Conservation (phyloP, 2,329 filamentous ascomycete genomes). For the Aspergillus sp. region DNA sequence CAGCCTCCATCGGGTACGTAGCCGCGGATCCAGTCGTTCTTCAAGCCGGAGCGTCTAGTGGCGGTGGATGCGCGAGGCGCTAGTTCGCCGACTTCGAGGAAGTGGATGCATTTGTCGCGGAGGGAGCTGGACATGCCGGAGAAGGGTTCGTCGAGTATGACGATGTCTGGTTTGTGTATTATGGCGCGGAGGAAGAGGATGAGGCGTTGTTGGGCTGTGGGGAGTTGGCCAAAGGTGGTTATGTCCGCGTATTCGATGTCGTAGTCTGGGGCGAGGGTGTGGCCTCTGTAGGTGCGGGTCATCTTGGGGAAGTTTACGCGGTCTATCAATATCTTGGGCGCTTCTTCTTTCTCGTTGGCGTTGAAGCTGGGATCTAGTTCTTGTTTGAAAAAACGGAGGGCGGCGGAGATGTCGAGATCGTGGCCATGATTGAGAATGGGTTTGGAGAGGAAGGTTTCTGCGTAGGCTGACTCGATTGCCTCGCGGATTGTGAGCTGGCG, state of each 20-base stretch:
- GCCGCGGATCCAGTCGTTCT: constrained; percentile 15
- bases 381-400: constrained; percentile 72
- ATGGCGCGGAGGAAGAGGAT: constrained; percentile 80
- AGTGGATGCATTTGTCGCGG: constrained; percentile 82
- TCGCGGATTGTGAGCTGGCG: constrained; percentile 70
- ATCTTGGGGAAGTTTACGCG: constrained; percentile 22
- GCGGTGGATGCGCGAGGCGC: constrained; percentile 17
- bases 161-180: constrained; percentile 75
- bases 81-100: constrained; percentile 66
- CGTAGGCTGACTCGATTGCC: constrained; percentile 82
- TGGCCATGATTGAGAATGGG: constrained; percentile 63
- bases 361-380: constrained; percentile 66
- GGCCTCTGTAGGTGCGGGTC: not conserved
- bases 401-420: constrained; percentile 63
- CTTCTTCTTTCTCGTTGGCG: constrained; percentile 17
- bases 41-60: constrained; percentile 10
- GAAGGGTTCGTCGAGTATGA: constrained; percentile 85
- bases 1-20: not conserved
- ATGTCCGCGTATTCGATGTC: constrained; percentile 69
- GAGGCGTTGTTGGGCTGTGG: constrained; percentile 65
- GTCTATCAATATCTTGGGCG: not conserved
- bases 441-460: constrained; percentile 76
- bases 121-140: constrained; percentile 79
- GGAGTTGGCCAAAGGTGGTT: constrained; percentile 67
- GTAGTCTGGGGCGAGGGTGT: constrained; percentile 20